These are phyloP conservation scores for Fusarium keratoplasticum DNA, from an alignment of 2,329 filamentous ascomycete genomes.

Conservation along the genomic window DNA sequence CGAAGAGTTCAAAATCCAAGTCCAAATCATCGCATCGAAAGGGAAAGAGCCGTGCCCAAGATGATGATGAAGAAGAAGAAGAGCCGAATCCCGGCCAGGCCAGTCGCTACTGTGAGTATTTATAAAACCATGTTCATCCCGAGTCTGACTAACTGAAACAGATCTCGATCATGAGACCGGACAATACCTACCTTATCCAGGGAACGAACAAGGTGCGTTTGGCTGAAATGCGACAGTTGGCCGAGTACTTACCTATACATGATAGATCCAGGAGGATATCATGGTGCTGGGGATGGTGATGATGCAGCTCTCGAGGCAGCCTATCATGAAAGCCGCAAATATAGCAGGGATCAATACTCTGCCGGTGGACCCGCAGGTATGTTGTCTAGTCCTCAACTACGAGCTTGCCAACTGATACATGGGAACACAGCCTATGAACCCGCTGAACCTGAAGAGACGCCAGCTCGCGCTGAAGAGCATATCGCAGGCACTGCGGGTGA, in stretches of 20 bases:
- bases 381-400: background rate
- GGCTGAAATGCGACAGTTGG: background rate
- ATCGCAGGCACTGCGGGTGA: conserved; percentile 33
- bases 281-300: conserved; percentile 11
- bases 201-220: conserved; percentile 18
- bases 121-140: background rate
- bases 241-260: background rate
- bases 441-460: conserved; percentile 40
- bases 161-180: conserved; percentile 24
- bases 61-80: conserved; percentile 31
- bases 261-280: conserved; percentile 14
- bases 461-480: conserved; percentile 21
- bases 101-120: conserved; percentile 10
- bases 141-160: background rate
- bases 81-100: conserved; percentile 7
- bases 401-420: background rate
- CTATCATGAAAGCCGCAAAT: conserved; percentile 20
- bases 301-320: conserved; percentile 19
- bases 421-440: conserved; percentile 27
- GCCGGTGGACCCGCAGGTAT: conserved; percentile 26
- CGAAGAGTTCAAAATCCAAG: conserved; percentile 28
- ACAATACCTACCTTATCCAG: conserved; percentile 9
- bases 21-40: conserved; percentile 36
- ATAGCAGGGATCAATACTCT: conserved; percentile 18
- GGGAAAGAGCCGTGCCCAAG: conserved; percentile 32